phyloP scores from a whole-genome alignment of 2,329 filamentous ascomycete species.

The Microdochium paspali region DNA sequence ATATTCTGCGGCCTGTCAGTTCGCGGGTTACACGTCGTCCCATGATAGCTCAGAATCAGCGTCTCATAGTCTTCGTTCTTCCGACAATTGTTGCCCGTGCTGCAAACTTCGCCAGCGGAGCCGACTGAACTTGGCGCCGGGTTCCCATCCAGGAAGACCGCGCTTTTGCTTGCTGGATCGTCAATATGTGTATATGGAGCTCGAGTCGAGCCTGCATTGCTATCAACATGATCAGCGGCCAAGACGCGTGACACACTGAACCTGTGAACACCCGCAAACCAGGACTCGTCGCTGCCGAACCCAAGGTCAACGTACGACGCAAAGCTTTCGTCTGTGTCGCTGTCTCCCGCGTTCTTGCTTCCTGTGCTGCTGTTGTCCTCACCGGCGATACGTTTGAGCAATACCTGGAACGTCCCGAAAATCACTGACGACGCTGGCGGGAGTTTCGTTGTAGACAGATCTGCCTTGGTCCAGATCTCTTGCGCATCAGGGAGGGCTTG shows the following conservation, averaged over 20 bases:
- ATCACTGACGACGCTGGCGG: neutral
- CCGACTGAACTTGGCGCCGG: too few relatives aligned
- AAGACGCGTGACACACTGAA: neutral
- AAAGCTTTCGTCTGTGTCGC: too few relatives aligned
- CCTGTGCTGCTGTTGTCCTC: neutral
- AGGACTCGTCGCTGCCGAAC: neutral
- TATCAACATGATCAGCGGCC: too few relatives aligned
- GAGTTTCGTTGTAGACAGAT: neutral
- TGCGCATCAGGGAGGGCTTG: neutral
- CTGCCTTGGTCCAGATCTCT: neutral
- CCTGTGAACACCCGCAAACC: neutral
- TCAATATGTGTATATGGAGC: too few relatives aligned
- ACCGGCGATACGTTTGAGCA: neutral
- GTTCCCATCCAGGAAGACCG: too few relatives aligned
- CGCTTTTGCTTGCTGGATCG: too few relatives aligned
- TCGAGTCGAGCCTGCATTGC: too few relatives aligned
- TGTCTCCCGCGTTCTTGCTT: neutral
- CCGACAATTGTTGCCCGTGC: too few relatives aligned
- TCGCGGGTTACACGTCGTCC: neutral
- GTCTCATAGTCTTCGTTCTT: neutral
- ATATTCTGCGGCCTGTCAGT: neutral
- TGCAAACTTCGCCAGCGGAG: too few relatives aligned
- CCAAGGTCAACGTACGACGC: neutral
- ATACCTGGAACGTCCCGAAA: neutral
- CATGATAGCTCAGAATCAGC: neutral